Base-by-base conservation (phyloP, 257 asterid species). In the Gentiana macrophylla region DNA sequence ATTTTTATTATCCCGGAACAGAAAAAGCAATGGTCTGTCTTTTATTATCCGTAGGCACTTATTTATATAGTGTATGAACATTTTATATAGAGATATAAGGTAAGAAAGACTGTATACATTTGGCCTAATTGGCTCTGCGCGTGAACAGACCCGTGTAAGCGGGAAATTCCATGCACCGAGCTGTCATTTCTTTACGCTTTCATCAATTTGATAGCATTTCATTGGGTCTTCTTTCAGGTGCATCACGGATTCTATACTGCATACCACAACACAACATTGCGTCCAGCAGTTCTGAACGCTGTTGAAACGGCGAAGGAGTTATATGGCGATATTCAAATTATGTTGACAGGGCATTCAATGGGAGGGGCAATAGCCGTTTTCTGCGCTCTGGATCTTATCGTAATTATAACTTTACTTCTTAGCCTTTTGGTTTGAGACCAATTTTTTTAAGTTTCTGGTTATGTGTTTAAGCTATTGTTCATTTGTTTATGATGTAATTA, bases 301-400 rank as follows among this genome's bases (percentile, higher is more conserved):
- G 74, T 92, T 66, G 65, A 75, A 66, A 60, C 53, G 55, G 85
- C 79, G 44, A 79, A 75, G 72, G 79, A 80, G 50, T 45, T 80
- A 5, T 80, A 83, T 61, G 99, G 94, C 55, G 77, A 80, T 61
- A 69, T 77, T 47, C 67, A 64, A 57, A 74, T 92, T 61, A 75
- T 92, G 70, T 82, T 79, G 55, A 88, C 97, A 32, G 99, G 99
- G 52, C 99, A 92, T 74, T 92, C 99, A 15, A 92, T 92, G 99
- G 99, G 99, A 72, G 99, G 97, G 59, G 99, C 97, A 45, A 92
- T 92, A 64, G 99, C 94, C 55, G 87, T 94, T 61, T 70, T 92
- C 51, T 92, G 99, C 62, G 99, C 79, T 15, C 90, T 92, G 64
- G 99, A 92, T 82, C 91, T 92, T 57, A 72, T 50, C 50, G 99